Percentiles rank a stretch among this genome's conserved stretches.
phyloP scores from a whole-genome alignment of 495 filamentous ascomycete species.

The Aspergillus asperescens region DNA sequence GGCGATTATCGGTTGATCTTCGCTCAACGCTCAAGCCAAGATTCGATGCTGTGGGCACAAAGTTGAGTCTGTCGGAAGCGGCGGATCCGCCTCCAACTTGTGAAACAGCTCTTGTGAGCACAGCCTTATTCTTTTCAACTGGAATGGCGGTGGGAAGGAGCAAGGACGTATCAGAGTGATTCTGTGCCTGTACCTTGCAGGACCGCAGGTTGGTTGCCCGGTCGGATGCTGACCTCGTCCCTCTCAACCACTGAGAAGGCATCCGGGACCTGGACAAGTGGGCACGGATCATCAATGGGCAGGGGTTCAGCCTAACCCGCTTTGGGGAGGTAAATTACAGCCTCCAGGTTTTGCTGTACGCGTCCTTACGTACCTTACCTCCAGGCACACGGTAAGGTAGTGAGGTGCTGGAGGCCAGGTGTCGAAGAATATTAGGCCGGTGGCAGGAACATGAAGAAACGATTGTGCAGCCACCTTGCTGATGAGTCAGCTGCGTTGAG shows the following conservation, averaged over 20 bases:
- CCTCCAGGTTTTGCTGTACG: neutral
- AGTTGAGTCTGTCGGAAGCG: neutral
- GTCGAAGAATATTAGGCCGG: neutral
- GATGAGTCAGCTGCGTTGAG: no score
- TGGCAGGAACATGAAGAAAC: neutral
- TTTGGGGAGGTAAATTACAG: neutral
- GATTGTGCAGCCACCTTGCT: neutral
- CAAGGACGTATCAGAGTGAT: neutral
- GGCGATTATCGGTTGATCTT: neutral
- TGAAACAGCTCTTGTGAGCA: neutral
- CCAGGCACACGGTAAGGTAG: neutral
- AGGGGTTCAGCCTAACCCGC: neutral
- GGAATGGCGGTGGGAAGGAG: neutral
- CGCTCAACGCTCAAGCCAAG: neutral
- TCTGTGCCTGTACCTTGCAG: constrained; percentile 5
- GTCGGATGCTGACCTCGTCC: constrained; percentile 12
- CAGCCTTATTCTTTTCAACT: neutral
- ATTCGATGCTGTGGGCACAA: neutral
- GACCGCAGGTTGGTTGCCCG: neutral
- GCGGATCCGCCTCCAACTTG: neutral
- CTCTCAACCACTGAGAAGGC: constrained; percentile 9
- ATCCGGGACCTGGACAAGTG: no score
- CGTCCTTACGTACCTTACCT: neutral
- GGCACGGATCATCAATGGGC: constrained; percentile 18
- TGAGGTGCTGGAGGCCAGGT: no score